These are phyloP conservation scores for Noccaea bulbosa DNA, from an alignment of 345 rosid genomes.

Conservation along the genomic window DNA sequence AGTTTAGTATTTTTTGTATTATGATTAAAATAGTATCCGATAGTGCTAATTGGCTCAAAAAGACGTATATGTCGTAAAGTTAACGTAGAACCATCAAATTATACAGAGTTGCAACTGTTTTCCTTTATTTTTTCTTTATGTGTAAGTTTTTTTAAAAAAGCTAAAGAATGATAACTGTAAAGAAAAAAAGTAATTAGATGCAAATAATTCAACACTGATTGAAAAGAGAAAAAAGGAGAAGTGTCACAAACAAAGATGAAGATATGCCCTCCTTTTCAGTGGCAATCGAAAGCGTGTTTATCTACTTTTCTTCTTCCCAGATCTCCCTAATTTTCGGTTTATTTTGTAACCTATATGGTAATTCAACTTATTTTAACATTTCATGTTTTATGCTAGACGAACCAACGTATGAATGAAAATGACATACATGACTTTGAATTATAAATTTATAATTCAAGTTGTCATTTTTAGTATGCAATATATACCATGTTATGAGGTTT, in stretches of 20 bases:
- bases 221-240: conserved; percentile 28
- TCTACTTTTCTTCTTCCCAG: not conserved
- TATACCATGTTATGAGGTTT: conserved; percentile 10
- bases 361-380: not conserved
- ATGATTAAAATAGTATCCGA: conserved; percentile 9
- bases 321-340: conserved; percentile 37
- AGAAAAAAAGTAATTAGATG: not conserved
- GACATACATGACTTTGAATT: conserved; percentile 24
- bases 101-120: not conserved
- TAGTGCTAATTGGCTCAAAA: not conserved
- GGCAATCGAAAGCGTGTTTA: conserved; percentile 13
- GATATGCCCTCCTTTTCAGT: conserved; percentile 38
- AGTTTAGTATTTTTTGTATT: conserved; percentile 5
- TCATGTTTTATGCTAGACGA: conserved; percentile 2
- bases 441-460: conserved; percentile 2
- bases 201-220: conserved; percentile 40
- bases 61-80: not conserved
- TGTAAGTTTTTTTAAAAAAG: not conserved
- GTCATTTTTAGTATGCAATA: conserved; percentile 20
- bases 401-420: conserved; percentile 30
- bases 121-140: not conserved
- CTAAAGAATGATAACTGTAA: not conserved
- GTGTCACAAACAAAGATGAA: conserved; percentile 37
- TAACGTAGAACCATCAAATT: conserved; percentile 14
- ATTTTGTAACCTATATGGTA: conserved; percentile 19